Conservation (phyloP, 1,284 basidiomycete species). For the Cyathus pygmaeus region DNA sequence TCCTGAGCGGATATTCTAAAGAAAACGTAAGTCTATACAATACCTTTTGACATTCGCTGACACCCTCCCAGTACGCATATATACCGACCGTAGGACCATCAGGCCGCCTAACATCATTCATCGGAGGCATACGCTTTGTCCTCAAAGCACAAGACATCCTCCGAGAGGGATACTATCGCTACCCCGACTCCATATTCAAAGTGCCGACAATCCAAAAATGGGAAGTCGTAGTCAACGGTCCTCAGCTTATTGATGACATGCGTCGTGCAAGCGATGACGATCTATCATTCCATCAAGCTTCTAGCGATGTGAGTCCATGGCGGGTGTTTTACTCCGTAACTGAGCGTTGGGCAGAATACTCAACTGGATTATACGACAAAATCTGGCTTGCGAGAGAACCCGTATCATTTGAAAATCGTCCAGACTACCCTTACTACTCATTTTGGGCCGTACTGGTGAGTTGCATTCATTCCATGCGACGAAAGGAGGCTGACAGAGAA, state of each 20-base stretch:
- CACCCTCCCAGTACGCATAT: not conserved
- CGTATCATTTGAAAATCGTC: conserved; percentile 8
- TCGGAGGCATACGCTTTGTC: conserved; percentile 4
- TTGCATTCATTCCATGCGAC: not conserved
- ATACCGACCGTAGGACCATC: conserved; percentile 13
- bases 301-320: conserved; percentile 29
- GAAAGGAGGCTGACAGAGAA: not conserved
- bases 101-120: conserved; percentile 6
- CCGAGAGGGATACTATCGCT: conserved; percentile 8
- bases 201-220: conserved; percentile 39
- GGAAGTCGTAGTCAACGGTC: conserved; percentile 42
- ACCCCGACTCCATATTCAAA: conserved; percentile 33
- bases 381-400: conserved; percentile 2
- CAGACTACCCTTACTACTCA: not conserved
- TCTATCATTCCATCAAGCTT: conserved; percentile 39
- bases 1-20: too few relatives aligned
- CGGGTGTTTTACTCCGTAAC: not conserved
- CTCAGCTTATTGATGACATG: conserved; percentile 45
- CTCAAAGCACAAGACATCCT: conserved; percentile 1
- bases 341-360: not conserved
- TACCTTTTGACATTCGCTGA: too few relatives aligned
- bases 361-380: conserved; percentile 7
- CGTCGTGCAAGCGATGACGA: conserved; percentile 42
- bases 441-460: conserved; percentile 4
- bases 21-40: too few relatives aligned